Conservation (phyloP, 345 rosid genomes). For the Rhizophora apiculata region DNA sequence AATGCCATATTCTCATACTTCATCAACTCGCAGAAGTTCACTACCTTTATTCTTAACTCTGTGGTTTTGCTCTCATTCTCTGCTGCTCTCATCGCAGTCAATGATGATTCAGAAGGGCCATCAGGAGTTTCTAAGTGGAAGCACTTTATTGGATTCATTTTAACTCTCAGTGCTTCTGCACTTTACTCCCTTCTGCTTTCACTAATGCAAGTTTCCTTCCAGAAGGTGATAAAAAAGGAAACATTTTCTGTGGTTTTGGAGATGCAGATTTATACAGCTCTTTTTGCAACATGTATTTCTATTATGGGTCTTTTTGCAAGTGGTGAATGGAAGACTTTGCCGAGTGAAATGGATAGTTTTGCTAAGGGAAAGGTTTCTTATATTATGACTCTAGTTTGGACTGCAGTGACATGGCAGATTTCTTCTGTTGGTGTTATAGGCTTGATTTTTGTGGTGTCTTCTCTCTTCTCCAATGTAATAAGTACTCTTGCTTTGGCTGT, state of each 20-base stretch:
- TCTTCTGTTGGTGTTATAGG: constrained; percentile 71
- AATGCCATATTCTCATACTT: constrained; percentile 72
- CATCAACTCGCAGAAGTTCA: constrained; percentile 75
- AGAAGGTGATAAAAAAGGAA: constrained; percentile 54
- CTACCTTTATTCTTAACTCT: constrained; percentile 49
- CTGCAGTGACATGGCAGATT: constrained; percentile 63
- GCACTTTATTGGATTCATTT: constrained; percentile 51
- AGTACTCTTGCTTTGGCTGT: constrained; percentile 60
- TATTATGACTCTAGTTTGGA: constrained; percentile 48
- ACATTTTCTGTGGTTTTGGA: constrained; percentile 53
- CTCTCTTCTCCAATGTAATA: constrained; percentile 72
- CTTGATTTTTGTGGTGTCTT: constrained; percentile 60
- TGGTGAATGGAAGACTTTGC: constrained; percentile 67
- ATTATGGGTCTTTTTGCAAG: constrained; percentile 50
- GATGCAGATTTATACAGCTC: constrained; percentile 55
- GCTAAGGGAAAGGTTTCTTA: constrained; percentile 46
- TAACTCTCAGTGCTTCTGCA: constrained; percentile 63
- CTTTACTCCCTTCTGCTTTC: constrained; percentile 79
- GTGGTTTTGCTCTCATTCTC: constrained; percentile 65
- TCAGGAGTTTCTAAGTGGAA: constrained; percentile 54
- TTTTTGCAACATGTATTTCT: constrained; percentile 44
- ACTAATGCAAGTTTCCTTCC: constrained; percentile 70
- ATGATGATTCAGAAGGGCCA: constrained; percentile 53
- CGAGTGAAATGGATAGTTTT: constrained; percentile 48
- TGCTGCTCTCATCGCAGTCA: constrained; percentile 60